Conservation (phyloP, 129 eudicot genomes). For the Lonicera japonica region DNA sequence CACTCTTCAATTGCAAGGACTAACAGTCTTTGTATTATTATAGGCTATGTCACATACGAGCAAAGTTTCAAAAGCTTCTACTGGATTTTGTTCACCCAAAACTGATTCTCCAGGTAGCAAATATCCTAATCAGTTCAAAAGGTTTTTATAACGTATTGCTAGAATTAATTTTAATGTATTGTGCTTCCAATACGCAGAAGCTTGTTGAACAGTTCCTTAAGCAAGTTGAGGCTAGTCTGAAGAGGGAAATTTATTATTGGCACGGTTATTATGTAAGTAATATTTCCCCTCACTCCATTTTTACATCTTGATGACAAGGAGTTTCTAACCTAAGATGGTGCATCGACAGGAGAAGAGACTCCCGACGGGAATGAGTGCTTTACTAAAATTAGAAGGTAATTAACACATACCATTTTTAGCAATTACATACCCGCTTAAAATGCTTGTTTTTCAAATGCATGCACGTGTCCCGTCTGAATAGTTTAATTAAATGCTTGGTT, state of each 20-base stretch:
- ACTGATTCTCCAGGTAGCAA: conserved; percentile 59
- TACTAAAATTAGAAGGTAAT: conserved; percentile 77
- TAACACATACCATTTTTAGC: not conserved
- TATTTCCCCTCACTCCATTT: not conserved
- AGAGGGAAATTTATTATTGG: conserved; percentile 82
- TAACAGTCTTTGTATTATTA: not conserved
- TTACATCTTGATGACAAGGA: conserved; percentile 5
- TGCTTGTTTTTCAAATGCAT: not conserved
- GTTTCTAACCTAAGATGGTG: conserved; percentile 1
- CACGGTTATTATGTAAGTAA: conserved; percentile 74
- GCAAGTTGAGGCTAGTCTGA: conserved; percentile 49
- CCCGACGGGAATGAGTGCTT: conserved; percentile 65
- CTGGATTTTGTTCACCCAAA: conserved; percentile 67
- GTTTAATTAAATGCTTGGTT: too few relatives aligned
- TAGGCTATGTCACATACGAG: conserved; percentile 50
- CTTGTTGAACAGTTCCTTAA: conserved; percentile 72
- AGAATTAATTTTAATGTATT: conserved; percentile 2
- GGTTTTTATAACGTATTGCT: not conserved
- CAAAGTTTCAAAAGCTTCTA: conserved; percentile 58
- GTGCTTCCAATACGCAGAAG: conserved; percentile 36
- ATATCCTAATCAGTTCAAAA: conserved; percentile 1
- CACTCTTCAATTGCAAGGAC: not conserved
- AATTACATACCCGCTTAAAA: too few relatives aligned
- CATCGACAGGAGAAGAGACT: conserved; percentile 73
- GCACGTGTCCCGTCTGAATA: too few relatives aligned